A percentile compares a stretch with the other conserved stretches of the same genome.
Evolutionary conservation across 768 basidiomycete genomes (phyloP).

Genomic region (Mycena albidolilacea): DNA sequence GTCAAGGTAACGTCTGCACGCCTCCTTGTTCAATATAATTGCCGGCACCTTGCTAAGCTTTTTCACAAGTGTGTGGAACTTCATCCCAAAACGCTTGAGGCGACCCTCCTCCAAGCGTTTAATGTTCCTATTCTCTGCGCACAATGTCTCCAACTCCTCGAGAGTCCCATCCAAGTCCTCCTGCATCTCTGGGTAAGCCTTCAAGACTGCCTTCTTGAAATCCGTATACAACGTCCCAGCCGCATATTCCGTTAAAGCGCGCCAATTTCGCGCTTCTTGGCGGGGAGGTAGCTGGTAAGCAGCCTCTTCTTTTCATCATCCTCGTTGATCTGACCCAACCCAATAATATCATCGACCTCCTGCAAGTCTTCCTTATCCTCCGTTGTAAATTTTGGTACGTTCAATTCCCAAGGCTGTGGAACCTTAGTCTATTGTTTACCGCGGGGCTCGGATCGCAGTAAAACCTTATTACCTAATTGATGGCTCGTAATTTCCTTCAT

Average conservation of each 20-base stretch:
- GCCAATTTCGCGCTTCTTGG: conserved; percentile 17
- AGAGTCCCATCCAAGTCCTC: conserved; percentile 17
- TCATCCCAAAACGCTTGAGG: conserved; percentile 20
- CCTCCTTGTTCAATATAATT: conserved; percentile 30
- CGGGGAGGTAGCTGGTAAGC: conserved; percentile 24
- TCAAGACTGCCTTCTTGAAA: conserved; percentile 24
- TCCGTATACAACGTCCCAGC: conserved; percentile 1
- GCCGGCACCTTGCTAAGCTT: conserved; percentile 18
- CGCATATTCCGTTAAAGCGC: conserved; percentile 8
- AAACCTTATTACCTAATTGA: too few relatives aligned
- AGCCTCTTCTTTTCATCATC: conserved; percentile 30
- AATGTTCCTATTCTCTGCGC: conserved; percentile 6
- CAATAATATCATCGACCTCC: conserved; percentile 29
- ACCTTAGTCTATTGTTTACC: too few relatives aligned
- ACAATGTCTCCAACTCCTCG: conserved; percentile 15
- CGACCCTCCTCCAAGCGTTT: conserved; percentile 11
- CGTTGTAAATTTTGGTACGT: conserved; percentile 4
- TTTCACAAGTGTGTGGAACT: conserved; percentile 7
- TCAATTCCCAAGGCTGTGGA: conserved; percentile 31
- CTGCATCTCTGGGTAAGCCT: conserved; percentile 23
- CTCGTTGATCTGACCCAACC: conserved; percentile 7
- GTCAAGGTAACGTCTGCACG: conserved; percentile 13
- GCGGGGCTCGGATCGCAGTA: too few relatives aligned
- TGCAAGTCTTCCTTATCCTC: conserved; percentile 28
- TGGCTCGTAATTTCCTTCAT: too few relatives aligned